Percentiles rank a stretch among this genome's conserved stretches.
phyloP scores from a whole-genome alignment of 805 yeast genomes.

The Sporopachydermia lactativora region DNA sequence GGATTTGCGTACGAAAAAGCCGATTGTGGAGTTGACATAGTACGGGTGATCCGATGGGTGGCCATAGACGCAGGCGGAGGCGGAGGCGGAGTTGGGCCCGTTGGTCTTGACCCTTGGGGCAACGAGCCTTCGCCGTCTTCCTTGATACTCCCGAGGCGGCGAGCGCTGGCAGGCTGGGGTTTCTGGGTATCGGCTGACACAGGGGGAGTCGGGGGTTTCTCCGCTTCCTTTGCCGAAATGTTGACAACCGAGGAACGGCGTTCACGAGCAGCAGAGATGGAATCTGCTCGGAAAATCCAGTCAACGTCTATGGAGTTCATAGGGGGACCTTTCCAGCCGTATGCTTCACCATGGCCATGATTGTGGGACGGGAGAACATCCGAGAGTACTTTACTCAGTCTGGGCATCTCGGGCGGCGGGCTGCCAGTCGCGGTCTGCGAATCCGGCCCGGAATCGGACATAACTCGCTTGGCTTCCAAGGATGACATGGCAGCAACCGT shows the following conservation, averaged over 20 bases:
- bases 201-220: too few relatives aligned
- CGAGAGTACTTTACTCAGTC: too few relatives aligned
- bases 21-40: constrained; percentile 1
- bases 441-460: too few relatives aligned
- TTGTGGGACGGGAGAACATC: too few relatives aligned
- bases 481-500: too few relatives aligned
- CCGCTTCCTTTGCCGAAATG: too few relatives aligned
- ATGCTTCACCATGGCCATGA: too few relatives aligned
- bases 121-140: neutral
- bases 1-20: too few relatives aligned
- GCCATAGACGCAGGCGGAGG: neutral
- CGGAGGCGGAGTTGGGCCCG: neutral
- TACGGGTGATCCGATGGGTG: neutral
- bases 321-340: neutral
- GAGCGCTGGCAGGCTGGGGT: neutral
- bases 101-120: too few relatives aligned
- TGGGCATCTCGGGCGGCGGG: too few relatives aligned
- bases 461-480: too few relatives aligned
- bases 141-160: neutral
- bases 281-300: neutral
- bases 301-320: constrained; percentile 1
- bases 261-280: neutral
- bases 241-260: neutral
- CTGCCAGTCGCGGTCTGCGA: too few relatives aligned
- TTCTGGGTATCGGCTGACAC: neutral